These are phyloP conservation scores for Plasmodium adleri DNA, from an alignment of 169 alveolate species.

Conservation along the genomic window DNA sequence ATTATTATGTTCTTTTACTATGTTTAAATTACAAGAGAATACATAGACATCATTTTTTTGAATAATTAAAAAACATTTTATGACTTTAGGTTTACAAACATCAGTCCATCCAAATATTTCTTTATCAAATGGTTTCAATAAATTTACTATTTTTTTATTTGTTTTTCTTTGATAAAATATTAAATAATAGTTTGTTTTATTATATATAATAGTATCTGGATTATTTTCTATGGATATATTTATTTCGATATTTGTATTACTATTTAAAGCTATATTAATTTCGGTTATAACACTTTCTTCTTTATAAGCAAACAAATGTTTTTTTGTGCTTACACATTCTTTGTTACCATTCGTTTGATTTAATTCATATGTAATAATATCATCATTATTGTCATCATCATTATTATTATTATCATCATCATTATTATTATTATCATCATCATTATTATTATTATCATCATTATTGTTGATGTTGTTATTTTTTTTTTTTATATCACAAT, in stretches of 20 bases:
- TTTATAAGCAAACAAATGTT: background rate
- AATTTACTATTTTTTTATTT: constrained; percentile 39
- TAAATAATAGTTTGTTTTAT: constrained; percentile 35
- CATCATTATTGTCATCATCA: too few relatives aligned
- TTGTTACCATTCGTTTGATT: too few relatives aligned
- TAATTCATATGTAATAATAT: too few relatives aligned
- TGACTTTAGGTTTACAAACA: constrained; percentile 33
- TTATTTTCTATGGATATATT: constrained; percentile 41
- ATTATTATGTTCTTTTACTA: constrained; percentile 53
- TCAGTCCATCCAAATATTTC: constrained; percentile 71
- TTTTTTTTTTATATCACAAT: background rate
- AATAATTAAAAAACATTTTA: constrained; percentile 37
- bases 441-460: background rate
- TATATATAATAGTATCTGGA: constrained; percentile 55
- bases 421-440: background rate
- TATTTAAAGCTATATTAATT: constrained; percentile 38
- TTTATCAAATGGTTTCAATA: constrained; percentile 40
- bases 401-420: too few relatives aligned
- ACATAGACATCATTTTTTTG: constrained; percentile 34
- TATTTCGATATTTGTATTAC: constrained; percentile 52
- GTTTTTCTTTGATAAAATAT: constrained; percentile 63
- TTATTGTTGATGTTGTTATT: background rate
- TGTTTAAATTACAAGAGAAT: constrained; percentile 39
- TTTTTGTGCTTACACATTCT: background rate
- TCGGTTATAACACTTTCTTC: constrained; percentile 59